phyloP scores from a whole-genome alignment of 495 filamentous ascomycete species.

The Diplogelasinospora grovesii region DNA sequence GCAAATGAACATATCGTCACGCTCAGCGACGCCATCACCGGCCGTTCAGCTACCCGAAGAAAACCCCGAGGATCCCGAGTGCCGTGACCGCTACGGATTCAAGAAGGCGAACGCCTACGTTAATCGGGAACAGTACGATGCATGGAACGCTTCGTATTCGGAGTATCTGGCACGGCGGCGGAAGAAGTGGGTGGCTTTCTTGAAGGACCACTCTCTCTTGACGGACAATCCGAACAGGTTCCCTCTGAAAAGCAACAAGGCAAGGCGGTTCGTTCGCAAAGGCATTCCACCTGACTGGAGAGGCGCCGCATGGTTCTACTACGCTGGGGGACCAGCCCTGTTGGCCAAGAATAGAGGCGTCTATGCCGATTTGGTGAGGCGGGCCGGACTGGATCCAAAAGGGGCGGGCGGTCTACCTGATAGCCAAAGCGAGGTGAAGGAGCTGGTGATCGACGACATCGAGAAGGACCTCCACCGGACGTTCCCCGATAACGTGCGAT shows the following conservation, averaged over 20 bases:
- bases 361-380: constrained; percentile 62
- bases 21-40: constrained; percentile 13
- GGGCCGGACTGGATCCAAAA: constrained; percentile 21
- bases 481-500: constrained; percentile 90
- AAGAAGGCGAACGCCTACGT: constrained; percentile 80
- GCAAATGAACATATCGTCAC: constrained; percentile 1
- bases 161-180: constrained; percentile 61
- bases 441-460: constrained; percentile 79
- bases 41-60: constrained; percentile 17
- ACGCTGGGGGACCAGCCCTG: constrained; percentile 79
- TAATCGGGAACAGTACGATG: constrained; percentile 67
- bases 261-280: constrained; percentile 86
- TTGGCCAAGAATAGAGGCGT: constrained; percentile 65
- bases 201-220: constrained; percentile 69
- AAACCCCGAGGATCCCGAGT: constrained; percentile 23
- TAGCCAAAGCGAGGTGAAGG: constrained; percentile 42
- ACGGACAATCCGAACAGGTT: constrained; percentile 68
- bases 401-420: constrained; percentile 12
- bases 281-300: constrained; percentile 92
- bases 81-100: constrained; percentile 85
- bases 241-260: constrained; percentile 69
- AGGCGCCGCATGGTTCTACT: constrained; percentile 94
- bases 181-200: constrained; percentile 72
- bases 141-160: constrained; percentile 68
- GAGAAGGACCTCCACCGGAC: constrained; percentile 93